A percentile compares a stretch with the other conserved stretches of the same genome.
Evolutionary conservation across 306 rosid species (phyloP).

Genomic region (Castanea mollissima): DNA sequence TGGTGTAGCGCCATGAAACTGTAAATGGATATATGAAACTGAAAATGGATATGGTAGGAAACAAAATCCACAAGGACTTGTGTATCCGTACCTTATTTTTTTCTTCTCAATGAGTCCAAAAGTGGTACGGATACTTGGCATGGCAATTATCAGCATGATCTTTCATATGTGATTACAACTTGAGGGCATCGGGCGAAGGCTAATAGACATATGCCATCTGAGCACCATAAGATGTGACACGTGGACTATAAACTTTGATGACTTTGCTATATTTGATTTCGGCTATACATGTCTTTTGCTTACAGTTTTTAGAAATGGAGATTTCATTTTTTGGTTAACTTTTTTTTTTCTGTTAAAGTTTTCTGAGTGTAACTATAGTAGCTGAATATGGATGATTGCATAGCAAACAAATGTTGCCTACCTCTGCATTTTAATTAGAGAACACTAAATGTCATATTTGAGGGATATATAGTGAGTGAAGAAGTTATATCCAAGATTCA

Average conservation of each 20-base stretch:
- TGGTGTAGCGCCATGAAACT: background rate
- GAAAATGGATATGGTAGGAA: background rate
- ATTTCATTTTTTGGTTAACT: background rate
- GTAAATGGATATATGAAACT: background rate
- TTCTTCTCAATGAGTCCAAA: background rate
- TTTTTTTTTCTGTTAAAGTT: background rate
- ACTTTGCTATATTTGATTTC: background rate
- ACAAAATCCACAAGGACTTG: background rate
- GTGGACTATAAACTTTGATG: background rate
- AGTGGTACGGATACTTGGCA: background rate
- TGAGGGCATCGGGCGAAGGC: background rate
- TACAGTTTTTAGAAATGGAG: background rate
- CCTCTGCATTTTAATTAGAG: background rate
- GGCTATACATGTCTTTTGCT: background rate
- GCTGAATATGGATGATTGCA: background rate
- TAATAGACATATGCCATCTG: background rate
- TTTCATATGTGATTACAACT: background rate
- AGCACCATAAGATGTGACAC: no score
- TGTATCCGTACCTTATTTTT: background rate
- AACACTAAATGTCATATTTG: background rate
- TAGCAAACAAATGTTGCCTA: background rate
- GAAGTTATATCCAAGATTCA: no score
- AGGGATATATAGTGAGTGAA: no score
- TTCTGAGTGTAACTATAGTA: background rate
- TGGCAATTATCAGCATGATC: background rate